Base-by-base conservation (phyloP, 495 filamentous ascomycete genomes). In the Penicillium maclennaniae region DNA sequence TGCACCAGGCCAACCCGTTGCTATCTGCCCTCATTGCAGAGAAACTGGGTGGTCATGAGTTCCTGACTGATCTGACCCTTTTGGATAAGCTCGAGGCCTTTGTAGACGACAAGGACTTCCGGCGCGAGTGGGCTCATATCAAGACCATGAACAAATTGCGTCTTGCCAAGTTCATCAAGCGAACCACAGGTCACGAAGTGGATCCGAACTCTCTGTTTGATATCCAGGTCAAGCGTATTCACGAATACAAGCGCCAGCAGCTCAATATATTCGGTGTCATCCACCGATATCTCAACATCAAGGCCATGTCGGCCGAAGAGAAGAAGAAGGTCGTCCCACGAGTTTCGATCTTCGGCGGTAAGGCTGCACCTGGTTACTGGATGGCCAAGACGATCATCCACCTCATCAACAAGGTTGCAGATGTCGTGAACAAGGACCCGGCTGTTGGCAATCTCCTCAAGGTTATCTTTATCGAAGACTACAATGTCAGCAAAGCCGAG, bases 361-460 rank as follows among this genome's bases (percentile, higher is more conserved):
- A 98, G 72, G 93, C 93, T 17, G 93, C 93, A 0, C 93, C 93
- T 3, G 93, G 93, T 3, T 98, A 98, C 75, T 98, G 95, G 95
- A 98, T 98, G 93, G 93, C 93, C 17, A 98, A 98, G 82, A 92
- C 92, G 7, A 88, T 98, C 55, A 98, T 98, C 54, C 91, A 97
- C 67, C 82, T 98, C 45, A 87, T 98, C 75, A 96, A 95, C 76
- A 86, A 82, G 54, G 95, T 97, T 38, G 91, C 90, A 6, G 71
- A 81, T n/a, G 87, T 97, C 3, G 86, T 98, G 56, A 98, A 98
- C 72, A 86, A 85, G 8, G 93, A 98, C 63, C 74, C 82, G 34
- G 93, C 97, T 43, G 83, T 97, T 63, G 92, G 92, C 21, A 92
- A 97, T 65, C 79, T 95, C 17, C 78, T 98, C 62, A 98, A 98